These are phyloP conservation scores for Rhododendron mucronatum DNA, from an alignment of 148 eudicot species.

Conservation along the genomic window DNA sequence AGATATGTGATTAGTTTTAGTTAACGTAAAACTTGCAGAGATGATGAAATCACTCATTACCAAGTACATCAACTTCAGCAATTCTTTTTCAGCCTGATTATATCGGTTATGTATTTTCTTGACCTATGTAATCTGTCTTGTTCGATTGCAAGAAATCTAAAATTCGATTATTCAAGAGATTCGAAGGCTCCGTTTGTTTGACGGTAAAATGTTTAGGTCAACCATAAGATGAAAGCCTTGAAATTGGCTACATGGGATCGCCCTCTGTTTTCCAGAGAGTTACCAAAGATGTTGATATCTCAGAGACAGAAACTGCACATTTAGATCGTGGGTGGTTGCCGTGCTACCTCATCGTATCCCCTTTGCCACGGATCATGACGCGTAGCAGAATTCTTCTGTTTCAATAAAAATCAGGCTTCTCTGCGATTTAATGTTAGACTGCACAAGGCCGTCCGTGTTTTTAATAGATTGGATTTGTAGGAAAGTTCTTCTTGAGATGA, in stretches of 20 bases:
- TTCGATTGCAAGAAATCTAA: too few species aligned
- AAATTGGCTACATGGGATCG: not conserved
- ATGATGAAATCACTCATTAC: too few species aligned
- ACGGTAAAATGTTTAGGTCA: not conserved
- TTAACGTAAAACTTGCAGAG: too few species aligned
- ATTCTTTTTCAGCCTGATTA: too few species aligned
- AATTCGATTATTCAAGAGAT: too few species aligned
- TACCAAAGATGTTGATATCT: not conserved
- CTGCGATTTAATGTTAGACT: not conserved
- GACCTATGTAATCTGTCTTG: too few species aligned
- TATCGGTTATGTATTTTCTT: too few species aligned
- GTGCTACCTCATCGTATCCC: not conserved
- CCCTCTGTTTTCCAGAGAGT: not conserved
- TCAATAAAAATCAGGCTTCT: not conserved
- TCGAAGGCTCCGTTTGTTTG: too few species aligned
- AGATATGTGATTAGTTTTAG: too few species aligned
- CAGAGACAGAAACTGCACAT: not conserved
- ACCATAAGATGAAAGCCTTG: not conserved
- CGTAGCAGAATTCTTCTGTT: not conserved
- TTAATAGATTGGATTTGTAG: too few species aligned
- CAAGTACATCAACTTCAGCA: too few species aligned
- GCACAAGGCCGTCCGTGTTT: not conserved
- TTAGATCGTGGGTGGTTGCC: not conserved
- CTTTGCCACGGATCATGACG: not conserved
- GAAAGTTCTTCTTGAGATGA: too few species aligned